A percentile compares a stretch with the other conserved stretches of the same genome.
phyloP scores from a whole-genome alignment of 257 asterid species.

The Gardenia jasminoides region DNA sequence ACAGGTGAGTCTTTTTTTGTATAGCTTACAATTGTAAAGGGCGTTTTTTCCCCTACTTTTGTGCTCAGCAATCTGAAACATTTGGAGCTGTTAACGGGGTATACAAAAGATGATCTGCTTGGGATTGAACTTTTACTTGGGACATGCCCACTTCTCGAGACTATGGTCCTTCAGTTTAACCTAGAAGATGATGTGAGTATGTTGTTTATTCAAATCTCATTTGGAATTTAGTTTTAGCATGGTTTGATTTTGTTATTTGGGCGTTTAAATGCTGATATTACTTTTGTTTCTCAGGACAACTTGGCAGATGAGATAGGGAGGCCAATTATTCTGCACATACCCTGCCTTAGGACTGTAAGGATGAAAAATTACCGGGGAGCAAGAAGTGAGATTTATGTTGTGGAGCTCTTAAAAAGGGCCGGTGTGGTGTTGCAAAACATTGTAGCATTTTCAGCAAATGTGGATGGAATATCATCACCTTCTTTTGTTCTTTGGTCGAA shows the following conservation, averaged over 20 bases:
- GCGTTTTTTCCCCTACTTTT: neutral
- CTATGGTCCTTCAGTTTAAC: neutral
- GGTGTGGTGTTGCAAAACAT: neutral
- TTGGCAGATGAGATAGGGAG: neutral
- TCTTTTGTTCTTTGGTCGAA: conserved; percentile 1
- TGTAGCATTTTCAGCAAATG: neutral
- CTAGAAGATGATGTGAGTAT: neutral
- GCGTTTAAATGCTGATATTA: conserved; percentile 1
- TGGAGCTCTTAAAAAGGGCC: neutral
- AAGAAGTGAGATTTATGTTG: neutral
- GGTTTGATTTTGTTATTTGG: neutral
- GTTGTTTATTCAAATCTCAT: neutral
- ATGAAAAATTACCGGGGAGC: conserved; percentile 1
- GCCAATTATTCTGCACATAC: neutral
- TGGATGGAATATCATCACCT: neutral
- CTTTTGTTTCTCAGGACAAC: neutral
- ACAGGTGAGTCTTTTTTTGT: neutral
- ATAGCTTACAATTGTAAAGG: neutral
- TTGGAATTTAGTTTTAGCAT: neutral
- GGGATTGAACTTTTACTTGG: neutral
- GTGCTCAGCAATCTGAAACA: conserved; percentile 10
- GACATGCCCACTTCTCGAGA: neutral
- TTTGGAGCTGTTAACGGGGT: conserved; percentile 6
- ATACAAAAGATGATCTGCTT: neutral
- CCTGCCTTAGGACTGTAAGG: conserved; percentile 1